Evolutionary conservation across 1,139 yeast species (phyloP), one percentile per base, ranked within the genome.

Genomic region (Entelexis paramagnoliae): DNA sequence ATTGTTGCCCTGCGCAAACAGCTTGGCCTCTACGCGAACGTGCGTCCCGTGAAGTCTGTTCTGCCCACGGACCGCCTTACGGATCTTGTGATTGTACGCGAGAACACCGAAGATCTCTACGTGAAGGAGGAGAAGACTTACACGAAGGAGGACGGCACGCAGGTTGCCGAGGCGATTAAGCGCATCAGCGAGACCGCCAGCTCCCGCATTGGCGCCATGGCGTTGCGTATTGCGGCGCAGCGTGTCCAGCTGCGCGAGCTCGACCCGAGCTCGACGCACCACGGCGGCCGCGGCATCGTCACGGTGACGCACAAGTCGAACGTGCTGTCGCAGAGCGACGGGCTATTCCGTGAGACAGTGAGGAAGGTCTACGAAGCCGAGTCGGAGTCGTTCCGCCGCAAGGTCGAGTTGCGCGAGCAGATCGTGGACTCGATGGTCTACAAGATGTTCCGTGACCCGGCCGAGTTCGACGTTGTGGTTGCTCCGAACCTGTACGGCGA

Each of bases 401-500:
- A 76, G 38, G 73, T 88, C 54, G 76, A 73, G 44, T 77, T 87
- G 70, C 85, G 85, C 67, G 98, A 91, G 72, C 98, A 91, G 74
- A 89, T 91, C 66, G 97, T 91, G 49, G 98, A 91, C 73, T 88
- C 97, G 26, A 91, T 93, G 98, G 98, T 91, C 55, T 91, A 91
- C 79, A 80, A 95, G 69, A 80, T 91, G 89, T 91, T 91, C 80
- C 81, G 96, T 71, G 96, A 91, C 70, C 98, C 98, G 50, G 89
- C 88, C 66, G 81, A 84, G 67, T 91, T 91, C 64, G 98, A 91
- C 66, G 98, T 93, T 54, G 93, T 91, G 40, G 98, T 91, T 51
- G 98, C 97, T 56, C 98, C 98, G 64, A 91, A 93, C 76, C 77
- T 91, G 68, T 91, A 91, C 69, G 98, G 98, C 68, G 98, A 91